Base-by-base conservation (phyloP, 352 stramenopile genomes). In the Globisporangium cystogenes region DNA sequence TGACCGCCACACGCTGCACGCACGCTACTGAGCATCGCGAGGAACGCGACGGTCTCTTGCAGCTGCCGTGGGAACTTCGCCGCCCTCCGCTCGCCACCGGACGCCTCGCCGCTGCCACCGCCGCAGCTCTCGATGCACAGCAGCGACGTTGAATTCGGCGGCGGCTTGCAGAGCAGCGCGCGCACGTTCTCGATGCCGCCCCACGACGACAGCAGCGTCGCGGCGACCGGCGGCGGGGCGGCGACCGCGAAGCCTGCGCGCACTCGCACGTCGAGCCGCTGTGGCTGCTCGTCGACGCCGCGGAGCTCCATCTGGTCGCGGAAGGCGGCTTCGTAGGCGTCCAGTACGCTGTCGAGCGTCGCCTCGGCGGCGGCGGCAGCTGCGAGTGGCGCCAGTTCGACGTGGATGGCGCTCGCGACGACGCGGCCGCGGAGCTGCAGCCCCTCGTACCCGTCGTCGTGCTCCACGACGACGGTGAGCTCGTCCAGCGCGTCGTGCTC, bases 161-260 rank as follows among this genome's bases (percentile, higher is more conserved):
- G 41, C 15, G 57, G 57, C 7, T 40, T 56, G 31, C 42, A 53
- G 4, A 35, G 24, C 18, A 64, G 39, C n/a, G 45, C 47, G 23
- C 36, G 44, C 10, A 64, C 35, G 24, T 60, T 60, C 46, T 64
- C 57, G 31, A 64, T 55, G 10, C 57, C 57, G 5, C 29, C 54
- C 57, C 57, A 64, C 4, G 51, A 56, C 4, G 57, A 55, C 7
- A 64, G 48, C 21, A 64, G 40, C 11, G 18, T 45, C 21, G 49
- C 49, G n/a, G 21, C 12, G 0, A 49, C 10, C 15, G 7, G 27
- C 35, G 11, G 45, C 2, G 20, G 8, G 20, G 24, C 0, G 16
- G 20, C 29, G 8, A 62, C 23, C 5, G 12, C 21, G 26, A 59
- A 62, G n/a, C 42, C 56, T 2, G 56, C 50, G 3, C 39, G 41